Percentiles rank a stretch among this genome's conserved stretches.
Evolutionary conservation across 345 rosid genomes (phyloP).

Genomic region (Citrus reticulata): DNA sequence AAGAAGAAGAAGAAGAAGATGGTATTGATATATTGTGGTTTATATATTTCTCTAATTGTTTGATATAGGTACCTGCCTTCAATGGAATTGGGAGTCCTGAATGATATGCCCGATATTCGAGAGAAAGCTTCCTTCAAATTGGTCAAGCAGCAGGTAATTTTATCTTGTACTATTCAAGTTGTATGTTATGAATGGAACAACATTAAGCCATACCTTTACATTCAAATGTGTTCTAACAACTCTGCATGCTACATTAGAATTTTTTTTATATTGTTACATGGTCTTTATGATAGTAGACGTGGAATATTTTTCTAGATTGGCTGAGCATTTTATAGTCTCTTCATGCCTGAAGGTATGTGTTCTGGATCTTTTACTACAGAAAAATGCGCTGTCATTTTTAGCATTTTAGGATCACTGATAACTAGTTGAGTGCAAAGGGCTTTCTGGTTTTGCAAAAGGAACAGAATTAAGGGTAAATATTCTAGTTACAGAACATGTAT

Average conservation of each 20-base stretch:
- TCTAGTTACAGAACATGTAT: neutral
- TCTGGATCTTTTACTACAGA: neutral
- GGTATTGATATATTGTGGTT: neutral
- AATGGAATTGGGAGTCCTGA: slow-evolving; percentile 78
- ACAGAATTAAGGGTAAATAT: neutral
- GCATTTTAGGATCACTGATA: neutral
- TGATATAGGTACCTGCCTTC: slow-evolving; percentile 57
- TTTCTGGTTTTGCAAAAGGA: neutral
- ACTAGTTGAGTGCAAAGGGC: neutral
- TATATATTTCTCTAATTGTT: neutral
- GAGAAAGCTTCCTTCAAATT: slow-evolving; percentile 68
- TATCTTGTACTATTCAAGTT: neutral
- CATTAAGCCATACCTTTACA: neutral
- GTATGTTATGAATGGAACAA: neutral
- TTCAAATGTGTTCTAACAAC: neutral
- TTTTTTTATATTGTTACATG: neutral
- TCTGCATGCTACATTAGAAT: neutral
- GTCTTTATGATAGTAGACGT: neutral
- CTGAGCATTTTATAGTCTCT: neutral
- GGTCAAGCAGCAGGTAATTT: slow-evolving; percentile 59
- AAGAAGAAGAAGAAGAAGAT: neutral
- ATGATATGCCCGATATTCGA: slow-evolving; percentile 61
- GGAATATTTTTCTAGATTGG: neutral
- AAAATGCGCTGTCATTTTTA: neutral
- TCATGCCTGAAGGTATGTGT: neutral